Conservation (phyloP, 2,329 filamentous ascomycete genomes). For the Colletotrichum sp. region DNA sequence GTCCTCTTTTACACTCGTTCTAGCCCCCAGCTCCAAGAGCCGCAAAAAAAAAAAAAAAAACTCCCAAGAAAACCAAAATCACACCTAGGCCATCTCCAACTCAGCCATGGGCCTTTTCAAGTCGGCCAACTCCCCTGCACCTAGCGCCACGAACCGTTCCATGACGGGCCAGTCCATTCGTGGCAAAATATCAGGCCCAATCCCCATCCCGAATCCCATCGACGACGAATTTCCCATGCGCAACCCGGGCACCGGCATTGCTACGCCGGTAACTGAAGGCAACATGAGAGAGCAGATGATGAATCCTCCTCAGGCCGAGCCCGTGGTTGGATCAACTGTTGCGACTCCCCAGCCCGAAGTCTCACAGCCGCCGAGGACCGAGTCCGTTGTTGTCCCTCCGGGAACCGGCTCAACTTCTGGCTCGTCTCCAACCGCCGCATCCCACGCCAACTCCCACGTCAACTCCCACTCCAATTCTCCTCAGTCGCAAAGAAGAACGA, state of each 20-base stretch:
- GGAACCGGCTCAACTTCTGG: constrained; percentile 9
- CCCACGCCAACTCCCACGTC: not conserved
- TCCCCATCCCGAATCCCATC: constrained; percentile 53
- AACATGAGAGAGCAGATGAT: constrained; percentile 24
- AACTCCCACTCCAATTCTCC: constrained; percentile 19
- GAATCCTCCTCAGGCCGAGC: constrained; percentile 15
- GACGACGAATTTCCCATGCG: constrained; percentile 62
- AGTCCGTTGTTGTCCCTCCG: constrained; percentile 4
- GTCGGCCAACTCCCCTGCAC: constrained; percentile 36
- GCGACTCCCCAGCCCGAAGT: constrained; percentile 5
- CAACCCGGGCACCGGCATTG: constrained; percentile 42
- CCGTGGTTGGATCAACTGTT: not conserved
- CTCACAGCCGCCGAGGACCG: not conserved
- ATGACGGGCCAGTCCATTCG: constrained; percentile 54
- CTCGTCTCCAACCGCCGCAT: constrained; percentile 10
- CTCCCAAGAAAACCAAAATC: not conserved
- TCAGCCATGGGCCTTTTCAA: constrained; percentile 50
- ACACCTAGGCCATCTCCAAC: not conserved
- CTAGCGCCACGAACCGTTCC: constrained; percentile 35
- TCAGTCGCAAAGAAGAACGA: constrained; percentile 36
- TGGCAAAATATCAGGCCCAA: constrained; percentile 66
- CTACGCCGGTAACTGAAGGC: constrained; percentile 31
- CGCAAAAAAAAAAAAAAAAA: not conserved
- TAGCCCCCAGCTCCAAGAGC: constrained; percentile 1
- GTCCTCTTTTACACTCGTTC: not conserved